Conservation (phyloP, 2,329 filamentous ascomycete genomes). For the Pseudogymnoascus sp. region DNA sequence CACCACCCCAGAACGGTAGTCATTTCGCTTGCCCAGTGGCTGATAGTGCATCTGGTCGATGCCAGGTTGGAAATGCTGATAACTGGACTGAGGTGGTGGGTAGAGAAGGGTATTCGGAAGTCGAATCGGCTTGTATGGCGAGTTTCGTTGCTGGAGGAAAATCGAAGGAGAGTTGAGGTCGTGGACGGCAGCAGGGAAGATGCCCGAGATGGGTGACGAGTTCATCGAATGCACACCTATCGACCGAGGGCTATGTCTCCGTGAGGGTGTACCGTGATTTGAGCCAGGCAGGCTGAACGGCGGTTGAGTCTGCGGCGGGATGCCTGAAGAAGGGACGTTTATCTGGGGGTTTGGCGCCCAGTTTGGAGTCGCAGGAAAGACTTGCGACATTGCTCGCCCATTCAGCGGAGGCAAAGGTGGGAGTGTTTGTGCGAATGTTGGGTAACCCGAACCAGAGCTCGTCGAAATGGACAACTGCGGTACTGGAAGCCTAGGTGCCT, state of each 20-base stretch:
- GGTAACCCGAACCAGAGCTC: slow-evolving; percentile 22
- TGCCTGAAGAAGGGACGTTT: slow-evolving; percentile 22
- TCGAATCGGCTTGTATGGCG: slow-evolving; percentile 86
- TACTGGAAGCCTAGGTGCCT: slow-evolving; percentile 54
- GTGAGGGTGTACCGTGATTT: slow-evolving; percentile 29
- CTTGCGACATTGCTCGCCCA: slow-evolving; percentile 64
- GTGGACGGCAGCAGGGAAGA: slow-evolving; percentile 41
- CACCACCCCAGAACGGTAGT: slow-evolving; percentile 63
- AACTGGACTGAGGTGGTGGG: slow-evolving; percentile 71
- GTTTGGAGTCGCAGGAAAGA: slow-evolving; percentile 53
- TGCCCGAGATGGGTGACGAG: slow-evolving; percentile 31
- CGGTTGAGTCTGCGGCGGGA: slow-evolving; percentile 21
- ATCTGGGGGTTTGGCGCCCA: slow-evolving; percentile 40
- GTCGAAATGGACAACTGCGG: slow-evolving; percentile 55
- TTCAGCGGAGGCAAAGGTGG: slow-evolving; percentile 26
- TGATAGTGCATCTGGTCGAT: slow-evolving; percentile 73
- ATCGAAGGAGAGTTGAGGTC: slow-evolving; percentile 65
- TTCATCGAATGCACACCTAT: slow-evolving; percentile 28
- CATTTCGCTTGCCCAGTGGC: slow-evolving; percentile 61
- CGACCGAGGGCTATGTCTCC: slow-evolving; percentile 27
- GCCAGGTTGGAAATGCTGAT: slow-evolving; percentile 65
- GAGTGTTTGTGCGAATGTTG: slow-evolving; percentile 20
- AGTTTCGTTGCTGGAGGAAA: slow-evolving; percentile 80
- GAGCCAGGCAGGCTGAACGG: background rate
- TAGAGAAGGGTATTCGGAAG: slow-evolving; percentile 86